Percentiles rank a stretch among this genome's conserved stretches.
These are phyloP conservation scores for Pelargonium fulgidum DNA, from an alignment of 441 rosid species.

Conservation along the genomic window DNA sequence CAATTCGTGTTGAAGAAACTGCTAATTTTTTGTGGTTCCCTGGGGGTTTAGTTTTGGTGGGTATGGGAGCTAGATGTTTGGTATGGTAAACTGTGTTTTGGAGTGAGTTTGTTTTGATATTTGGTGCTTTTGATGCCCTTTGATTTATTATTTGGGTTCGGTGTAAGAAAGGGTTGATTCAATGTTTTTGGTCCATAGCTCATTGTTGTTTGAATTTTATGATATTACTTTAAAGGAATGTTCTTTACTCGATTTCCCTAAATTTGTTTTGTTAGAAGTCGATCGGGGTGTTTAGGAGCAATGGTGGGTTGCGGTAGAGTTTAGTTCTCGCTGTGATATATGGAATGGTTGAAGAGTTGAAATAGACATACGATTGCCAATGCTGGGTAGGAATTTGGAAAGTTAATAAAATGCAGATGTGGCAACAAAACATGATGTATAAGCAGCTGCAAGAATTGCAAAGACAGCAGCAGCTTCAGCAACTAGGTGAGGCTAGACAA, in stretches of 20 bases:
- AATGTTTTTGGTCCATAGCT: not conserved
- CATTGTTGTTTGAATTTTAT: not conserved
- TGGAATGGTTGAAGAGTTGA: not conserved
- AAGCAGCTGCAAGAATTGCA: constrained; percentile 56
- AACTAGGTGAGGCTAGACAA: constrained; percentile 35
- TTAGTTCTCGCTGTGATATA: not conserved
- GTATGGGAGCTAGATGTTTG: not conserved
- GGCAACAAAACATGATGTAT: constrained; percentile 51
- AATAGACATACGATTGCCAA: constrained; percentile 1
- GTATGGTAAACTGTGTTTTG: not conserved
- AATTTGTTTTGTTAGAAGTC: not conserved
- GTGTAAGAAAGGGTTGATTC: not conserved
- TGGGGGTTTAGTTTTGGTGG: not conserved
- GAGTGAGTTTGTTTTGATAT: not conserved
- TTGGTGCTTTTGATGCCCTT: not conserved
- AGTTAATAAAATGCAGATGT: constrained; percentile 38
- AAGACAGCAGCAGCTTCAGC: constrained; percentile 44
- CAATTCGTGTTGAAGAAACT: not conserved
- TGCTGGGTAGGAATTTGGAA: not conserved
- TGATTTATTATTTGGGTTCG: not conserved
- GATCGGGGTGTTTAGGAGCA: not conserved
- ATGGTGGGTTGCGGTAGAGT: constrained; percentile 6
- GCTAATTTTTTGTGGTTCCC: not conserved
- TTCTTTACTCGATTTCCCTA: not conserved
- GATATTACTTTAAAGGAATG: constrained; percentile 1